phyloP scores from a whole-genome alignment of 352 stramenopile species.

The Globisporangium spiculum region DNA sequence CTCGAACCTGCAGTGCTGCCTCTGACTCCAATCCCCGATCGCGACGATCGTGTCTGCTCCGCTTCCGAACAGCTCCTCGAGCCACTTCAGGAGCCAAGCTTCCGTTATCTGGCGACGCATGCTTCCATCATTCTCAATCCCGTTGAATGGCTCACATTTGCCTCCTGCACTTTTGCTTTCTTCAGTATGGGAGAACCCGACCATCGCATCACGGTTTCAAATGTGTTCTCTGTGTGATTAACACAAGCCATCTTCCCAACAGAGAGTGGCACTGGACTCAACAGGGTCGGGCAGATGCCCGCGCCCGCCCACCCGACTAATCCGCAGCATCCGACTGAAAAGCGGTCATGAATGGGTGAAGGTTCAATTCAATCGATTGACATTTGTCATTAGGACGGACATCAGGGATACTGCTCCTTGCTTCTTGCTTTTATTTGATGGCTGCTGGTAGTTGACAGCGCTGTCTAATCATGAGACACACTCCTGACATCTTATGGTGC shows the following conservation, averaged over 20 bases:
- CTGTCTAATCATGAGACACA: not conserved
- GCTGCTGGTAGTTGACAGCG: not conserved
- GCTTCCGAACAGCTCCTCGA: too few species aligned
- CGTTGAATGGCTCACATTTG: not conserved
- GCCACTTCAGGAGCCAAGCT: too few species aligned
- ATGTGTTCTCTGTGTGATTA: not conserved
- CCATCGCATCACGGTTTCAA: not conserved
- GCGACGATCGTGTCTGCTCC: too few species aligned
- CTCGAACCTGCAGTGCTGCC: too few species aligned
- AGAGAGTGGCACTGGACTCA: not conserved
- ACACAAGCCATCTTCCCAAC: not conserved
- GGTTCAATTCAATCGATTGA: too few species aligned
- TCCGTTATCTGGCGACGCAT: too few species aligned
- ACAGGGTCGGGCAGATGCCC: not conserved
- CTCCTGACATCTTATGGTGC: not conserved
- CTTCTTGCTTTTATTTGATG: not conserved
- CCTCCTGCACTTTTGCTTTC: not conserved
- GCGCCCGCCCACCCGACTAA: not conserved
- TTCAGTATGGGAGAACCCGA: not conserved
- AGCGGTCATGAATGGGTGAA: not conserved
- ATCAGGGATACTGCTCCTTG: not conserved
- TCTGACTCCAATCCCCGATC: too few species aligned
- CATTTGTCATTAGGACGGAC: too few species aligned
- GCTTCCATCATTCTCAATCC: not conserved
- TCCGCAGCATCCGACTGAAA: not conserved